Evolutionary conservation across 1,284 basidiomycete genomes (phyloP).

Genomic region (Pseudozyma hubeiensis): DNA sequence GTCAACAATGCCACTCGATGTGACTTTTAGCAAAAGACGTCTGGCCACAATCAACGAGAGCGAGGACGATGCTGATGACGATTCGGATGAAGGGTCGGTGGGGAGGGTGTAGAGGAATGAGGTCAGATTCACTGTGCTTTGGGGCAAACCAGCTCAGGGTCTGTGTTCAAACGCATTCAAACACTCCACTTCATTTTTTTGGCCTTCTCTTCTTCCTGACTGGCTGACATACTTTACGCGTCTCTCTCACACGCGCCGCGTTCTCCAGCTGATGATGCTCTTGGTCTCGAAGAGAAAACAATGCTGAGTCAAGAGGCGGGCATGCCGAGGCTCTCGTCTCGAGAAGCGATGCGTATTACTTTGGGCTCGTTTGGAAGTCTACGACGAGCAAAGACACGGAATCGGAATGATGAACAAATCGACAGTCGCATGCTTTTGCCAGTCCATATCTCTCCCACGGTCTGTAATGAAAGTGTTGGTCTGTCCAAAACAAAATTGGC

Average conservation of each 20-base stretch:
- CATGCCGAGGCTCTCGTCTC: too few relatives aligned
- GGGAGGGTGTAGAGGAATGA: background rate
- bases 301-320: too few relatives aligned
- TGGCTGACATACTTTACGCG: slow-evolving; percentile 11
- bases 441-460: background rate
- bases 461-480: background rate
- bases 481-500: background rate
- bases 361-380: too few relatives aligned
- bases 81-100: background rate
- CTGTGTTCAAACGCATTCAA: background rate
- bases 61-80: background rate
- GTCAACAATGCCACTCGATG: too few relatives aligned
- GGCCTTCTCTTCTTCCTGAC: background rate
- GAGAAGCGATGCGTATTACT: too few relatives aligned
- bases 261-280: background rate
- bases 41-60: too few relatives aligned
- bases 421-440: background rate
- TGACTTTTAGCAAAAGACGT: too few relatives aligned
- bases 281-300: too few relatives aligned
- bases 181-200: slow-evolving; percentile 14
- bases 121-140: background rate
- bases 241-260: slow-evolving; percentile 14
- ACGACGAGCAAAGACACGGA: background rate
- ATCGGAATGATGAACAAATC: too few relatives aligned
- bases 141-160: slow-evolving; percentile 3